A percentile compares a stretch with the other conserved stretches of the same genome.
These are phyloP conservation scores for Puccinia novopanici DNA, from an alignment of 1,284 basidiomycete genomes.

Conservation along the genomic window DNA sequence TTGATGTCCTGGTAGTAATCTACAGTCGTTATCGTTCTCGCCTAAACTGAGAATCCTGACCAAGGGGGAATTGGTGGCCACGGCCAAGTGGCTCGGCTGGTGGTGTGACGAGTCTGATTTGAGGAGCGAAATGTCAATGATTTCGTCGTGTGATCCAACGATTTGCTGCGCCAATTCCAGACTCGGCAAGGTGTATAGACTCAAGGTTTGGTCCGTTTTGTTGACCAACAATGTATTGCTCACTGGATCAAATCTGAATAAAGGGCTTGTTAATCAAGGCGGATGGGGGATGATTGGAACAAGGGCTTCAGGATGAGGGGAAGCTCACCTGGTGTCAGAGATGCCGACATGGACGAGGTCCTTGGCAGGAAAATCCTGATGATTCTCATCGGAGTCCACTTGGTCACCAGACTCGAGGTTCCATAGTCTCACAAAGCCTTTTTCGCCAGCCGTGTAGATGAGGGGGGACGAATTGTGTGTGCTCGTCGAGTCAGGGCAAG, in stretches of 20 bases:
- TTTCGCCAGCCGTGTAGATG: slow-evolving; percentile 86
- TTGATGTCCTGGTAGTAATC: slow-evolving; percentile 79
- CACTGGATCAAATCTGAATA: slow-evolving; percentile 25
- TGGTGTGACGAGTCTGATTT: slow-evolving; percentile 56
- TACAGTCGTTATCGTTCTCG: slow-evolving; percentile 69
- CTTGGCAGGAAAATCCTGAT: slow-evolving; percentile 13
- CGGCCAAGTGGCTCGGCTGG: slow-evolving; percentile 73
- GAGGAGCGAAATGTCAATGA: slow-evolving; percentile 83
- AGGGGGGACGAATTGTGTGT: slow-evolving; percentile 61
- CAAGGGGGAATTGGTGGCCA: slow-evolving; percentile 92
- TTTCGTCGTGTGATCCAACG: slow-evolving; percentile 97
- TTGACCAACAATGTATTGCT: slow-evolving; percentile 70
- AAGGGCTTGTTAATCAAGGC: not conserved
- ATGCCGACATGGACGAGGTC: slow-evolving; percentile 33
- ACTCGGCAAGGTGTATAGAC: slow-evolving; percentile 75
- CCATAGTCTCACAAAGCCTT: slow-evolving; percentile 80
- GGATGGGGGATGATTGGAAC: too few relatives aligned
- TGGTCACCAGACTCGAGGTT: slow-evolving; percentile 70
- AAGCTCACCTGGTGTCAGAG: slow-evolving; percentile 43
- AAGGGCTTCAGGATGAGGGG: too few relatives aligned
- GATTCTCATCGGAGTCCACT: slow-evolving; percentile 49
- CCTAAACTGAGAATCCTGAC: slow-evolving; percentile 76
- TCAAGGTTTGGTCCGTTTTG: slow-evolving; percentile 94
- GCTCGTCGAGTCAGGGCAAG: slow-evolving; percentile 60
- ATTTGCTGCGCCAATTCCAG: slow-evolving; percentile 75